These are phyloP conservation scores for Tylopilus plumbeoviolaceoides DNA, from an alignment of 768 basidiomycete species.

Conservation along the genomic window DNA sequence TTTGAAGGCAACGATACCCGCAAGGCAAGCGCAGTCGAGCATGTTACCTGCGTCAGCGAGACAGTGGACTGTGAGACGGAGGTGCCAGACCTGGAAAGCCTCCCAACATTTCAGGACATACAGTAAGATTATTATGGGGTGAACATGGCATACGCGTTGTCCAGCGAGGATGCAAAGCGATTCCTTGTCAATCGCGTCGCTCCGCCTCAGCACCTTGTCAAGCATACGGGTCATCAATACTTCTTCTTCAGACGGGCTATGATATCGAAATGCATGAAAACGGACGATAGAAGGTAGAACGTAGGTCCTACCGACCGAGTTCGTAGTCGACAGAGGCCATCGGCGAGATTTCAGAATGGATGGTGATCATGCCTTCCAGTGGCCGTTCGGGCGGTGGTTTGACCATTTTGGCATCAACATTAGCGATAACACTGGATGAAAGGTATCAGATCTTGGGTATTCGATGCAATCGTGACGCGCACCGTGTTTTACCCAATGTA, in stretches of 20 bases:
- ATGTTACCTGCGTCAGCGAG: slow-evolving; percentile 90
- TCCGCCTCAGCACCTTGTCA: slow-evolving; percentile 87
- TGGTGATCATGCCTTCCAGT: slow-evolving; percentile 84
- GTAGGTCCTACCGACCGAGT: slow-evolving; percentile 72
- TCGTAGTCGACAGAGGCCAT: slow-evolving; percentile 95
- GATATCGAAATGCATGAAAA: neutral
- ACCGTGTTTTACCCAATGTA: slow-evolving; percentile 30
- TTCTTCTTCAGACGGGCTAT: slow-evolving; percentile 57
- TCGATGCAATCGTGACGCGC: neutral
- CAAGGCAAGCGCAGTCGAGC: slow-evolving; percentile 93
- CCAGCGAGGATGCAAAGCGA: slow-evolving; percentile 91
- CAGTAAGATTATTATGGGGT: neutral
- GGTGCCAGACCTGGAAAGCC: slow-evolving; percentile 78
- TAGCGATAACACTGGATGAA: slow-evolving; percentile 70
- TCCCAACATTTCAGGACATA: neutral
- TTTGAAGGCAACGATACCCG: slow-evolving; percentile 84
- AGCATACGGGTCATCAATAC: slow-evolving; percentile 74
- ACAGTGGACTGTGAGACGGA: slow-evolving; percentile 86
- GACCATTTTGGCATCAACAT: slow-evolving; percentile 73
- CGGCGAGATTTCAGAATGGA: slow-evolving; percentile 94
- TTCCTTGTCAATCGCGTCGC: slow-evolving; percentile 91
- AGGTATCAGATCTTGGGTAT: neutral
- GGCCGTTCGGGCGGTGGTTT: slow-evolving; percentile 87
- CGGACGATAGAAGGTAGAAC: slow-evolving; percentile 9
- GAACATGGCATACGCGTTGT: slow-evolving; percentile 62